Conservation (phyloP, 257 asterid genomes). For the Jasminum sambac region DNA sequence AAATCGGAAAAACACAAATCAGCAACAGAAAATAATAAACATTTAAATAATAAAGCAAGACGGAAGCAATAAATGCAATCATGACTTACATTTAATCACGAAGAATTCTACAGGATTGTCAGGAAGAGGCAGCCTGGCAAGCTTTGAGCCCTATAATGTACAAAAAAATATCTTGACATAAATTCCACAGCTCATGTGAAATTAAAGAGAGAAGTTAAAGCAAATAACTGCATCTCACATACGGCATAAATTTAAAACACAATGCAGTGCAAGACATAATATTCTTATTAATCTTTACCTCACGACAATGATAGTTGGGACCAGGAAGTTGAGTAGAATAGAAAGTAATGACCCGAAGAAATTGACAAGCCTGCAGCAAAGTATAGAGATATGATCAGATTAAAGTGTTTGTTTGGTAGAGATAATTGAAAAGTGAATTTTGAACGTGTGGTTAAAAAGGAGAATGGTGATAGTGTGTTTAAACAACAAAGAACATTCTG, state of each 20-base stretch:
- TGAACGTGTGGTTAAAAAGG: too few relatives aligned
- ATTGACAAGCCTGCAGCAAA: constrained; percentile 76
- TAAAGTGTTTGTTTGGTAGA: not conserved
- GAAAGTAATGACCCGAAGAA: constrained; percentile 82
- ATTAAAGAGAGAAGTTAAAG: constrained; percentile 7
- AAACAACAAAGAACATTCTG: too few relatives aligned
- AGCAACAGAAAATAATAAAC: constrained; percentile 15
- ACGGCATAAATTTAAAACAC: constrained; percentile 11
- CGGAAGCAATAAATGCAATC: constrained; percentile 11
- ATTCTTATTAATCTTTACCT: constrained; percentile 45
- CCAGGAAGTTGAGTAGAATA: constrained; percentile 97
- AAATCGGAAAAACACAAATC: constrained; percentile 20
- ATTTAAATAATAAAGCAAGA: not conserved
- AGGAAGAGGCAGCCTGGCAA: constrained; percentile 89
- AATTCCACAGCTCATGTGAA: constrained; percentile 16
- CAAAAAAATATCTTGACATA: constrained; percentile 14
- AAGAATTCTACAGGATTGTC: constrained; percentile 65
- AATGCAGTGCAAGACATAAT: not conserved
- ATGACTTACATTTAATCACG: constrained; percentile 62
- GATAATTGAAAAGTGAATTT: too few relatives aligned
- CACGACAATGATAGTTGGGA: constrained; percentile 97
- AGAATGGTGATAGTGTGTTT: too few relatives aligned
- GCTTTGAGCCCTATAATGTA: constrained; percentile 84
- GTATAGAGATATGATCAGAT: not conserved
- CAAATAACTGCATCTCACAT: not conserved